Evolutionary conservation across 805 yeast genomes (phyloP).

Genomic region (Schizosaccharomyces japonicus): DNA sequence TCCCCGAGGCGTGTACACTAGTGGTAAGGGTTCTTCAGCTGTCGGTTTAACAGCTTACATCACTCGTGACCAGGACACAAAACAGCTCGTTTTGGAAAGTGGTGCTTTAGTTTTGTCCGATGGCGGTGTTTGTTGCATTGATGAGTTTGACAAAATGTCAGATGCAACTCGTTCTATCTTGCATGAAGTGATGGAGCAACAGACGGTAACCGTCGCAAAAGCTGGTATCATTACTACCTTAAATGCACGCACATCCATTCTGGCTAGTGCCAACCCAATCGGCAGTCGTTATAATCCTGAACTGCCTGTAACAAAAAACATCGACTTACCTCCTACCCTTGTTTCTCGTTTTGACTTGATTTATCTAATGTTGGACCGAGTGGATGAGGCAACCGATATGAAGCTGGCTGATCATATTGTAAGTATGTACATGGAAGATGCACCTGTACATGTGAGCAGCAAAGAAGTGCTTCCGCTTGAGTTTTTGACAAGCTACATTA

Average conservation of each 20-base stretch:
- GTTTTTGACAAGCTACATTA: constrained; percentile 66
- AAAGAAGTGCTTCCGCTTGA: constrained; percentile 59
- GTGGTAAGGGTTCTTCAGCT: constrained; percentile 97
- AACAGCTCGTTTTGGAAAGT: constrained; percentile 74
- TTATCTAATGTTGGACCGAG: constrained; percentile 73
- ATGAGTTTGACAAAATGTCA: constrained; percentile 93
- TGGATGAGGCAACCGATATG: constrained; percentile 65
- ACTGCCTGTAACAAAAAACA: constrained; percentile 80
- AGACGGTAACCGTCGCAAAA: constrained; percentile 90
- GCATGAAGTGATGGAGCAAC: constrained; percentile 98
- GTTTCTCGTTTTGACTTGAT: constrained; percentile 88
- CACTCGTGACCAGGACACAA: constrained; percentile 81
- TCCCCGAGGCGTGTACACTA: constrained; percentile 91
- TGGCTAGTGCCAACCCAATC: constrained; percentile 93
- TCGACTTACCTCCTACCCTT: constrained; percentile 89
- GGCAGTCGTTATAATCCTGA: constrained; percentile 89
- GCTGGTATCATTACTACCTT: constrained; percentile 95
- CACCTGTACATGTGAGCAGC: constrained; percentile 42
- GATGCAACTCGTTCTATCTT: constrained; percentile 83
- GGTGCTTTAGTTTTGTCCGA: constrained; percentile 93
- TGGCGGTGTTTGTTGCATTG: constrained; percentile 96
- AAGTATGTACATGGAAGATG: constrained; percentile 72
- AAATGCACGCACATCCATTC: constrained; percentile 83
- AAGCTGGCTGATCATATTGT: constrained; percentile 78
- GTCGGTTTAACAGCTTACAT: constrained; percentile 96